Conservation (phyloP, 768 basidiomycete genomes). For the Leccinum imitatum region DNA sequence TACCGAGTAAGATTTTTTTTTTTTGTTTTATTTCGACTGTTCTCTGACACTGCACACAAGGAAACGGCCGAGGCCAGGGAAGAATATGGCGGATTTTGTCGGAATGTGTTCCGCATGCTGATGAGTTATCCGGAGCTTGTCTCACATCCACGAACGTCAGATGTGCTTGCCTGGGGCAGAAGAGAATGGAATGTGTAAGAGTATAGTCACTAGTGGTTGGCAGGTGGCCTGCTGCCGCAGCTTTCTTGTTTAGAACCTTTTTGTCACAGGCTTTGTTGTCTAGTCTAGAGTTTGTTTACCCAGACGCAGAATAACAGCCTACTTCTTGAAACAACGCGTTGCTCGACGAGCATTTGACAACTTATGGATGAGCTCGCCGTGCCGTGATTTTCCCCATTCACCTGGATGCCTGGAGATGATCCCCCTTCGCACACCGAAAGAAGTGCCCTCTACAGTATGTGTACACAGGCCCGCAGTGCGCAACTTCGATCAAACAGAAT, state of each 20-base stretch:
- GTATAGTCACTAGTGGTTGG: not conserved
- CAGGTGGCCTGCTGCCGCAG: not conserved
- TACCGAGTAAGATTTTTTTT: constrained; percentile 36
- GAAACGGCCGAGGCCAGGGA: constrained; percentile 20
- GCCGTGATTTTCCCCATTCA: too few species aligned
- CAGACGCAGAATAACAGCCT: too few species aligned
- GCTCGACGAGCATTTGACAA: too few species aligned
- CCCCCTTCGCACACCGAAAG: too few species aligned
- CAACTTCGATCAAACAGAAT: too few species aligned
- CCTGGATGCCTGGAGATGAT: too few species aligned
- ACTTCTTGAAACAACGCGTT: too few species aligned
- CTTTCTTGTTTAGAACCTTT: not conserved
- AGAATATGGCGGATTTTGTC: constrained; percentile 38
- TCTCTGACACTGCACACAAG: constrained; percentile 8
- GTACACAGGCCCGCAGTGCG: too few species aligned
- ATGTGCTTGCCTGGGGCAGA: constrained; percentile 34
- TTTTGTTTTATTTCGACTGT: not conserved
- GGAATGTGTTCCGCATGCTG: constrained; percentile 30
- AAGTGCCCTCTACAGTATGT: too few species aligned
- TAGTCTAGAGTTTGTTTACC: not conserved
- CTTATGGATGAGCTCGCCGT: too few species aligned
- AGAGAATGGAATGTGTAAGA: constrained; percentile 9
- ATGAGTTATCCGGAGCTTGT: constrained; percentile 32
- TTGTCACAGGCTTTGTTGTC: not conserved
- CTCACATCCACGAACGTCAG: constrained; percentile 32